These are phyloP conservation scores for Houttuynia cordata DNA, from an alignment of 164 flowering plant genomes.

Conservation along the genomic window DNA sequence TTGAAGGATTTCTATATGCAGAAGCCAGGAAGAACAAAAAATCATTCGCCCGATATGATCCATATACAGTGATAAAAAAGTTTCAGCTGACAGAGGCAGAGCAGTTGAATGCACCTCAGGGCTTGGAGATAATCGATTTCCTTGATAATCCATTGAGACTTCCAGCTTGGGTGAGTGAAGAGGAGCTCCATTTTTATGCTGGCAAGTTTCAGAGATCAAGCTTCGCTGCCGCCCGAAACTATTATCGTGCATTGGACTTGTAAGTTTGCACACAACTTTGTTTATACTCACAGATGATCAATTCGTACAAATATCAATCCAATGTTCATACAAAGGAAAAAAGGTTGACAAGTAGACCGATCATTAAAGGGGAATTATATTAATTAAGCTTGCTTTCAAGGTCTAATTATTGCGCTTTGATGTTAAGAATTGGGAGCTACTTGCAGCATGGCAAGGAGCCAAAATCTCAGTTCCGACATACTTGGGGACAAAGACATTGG, in stretches of 20 bases:
- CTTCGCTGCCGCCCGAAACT: constrained; percentile 40
- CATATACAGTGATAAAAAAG: constrained; percentile 36
- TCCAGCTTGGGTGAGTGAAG: constrained; percentile 45
- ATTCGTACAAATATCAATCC: no score
- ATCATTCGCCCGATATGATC: constrained; percentile 35
- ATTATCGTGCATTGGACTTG: constrained; percentile 47
- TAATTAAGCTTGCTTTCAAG: no score
- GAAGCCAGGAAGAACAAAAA: constrained; percentile 47
- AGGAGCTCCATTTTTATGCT: constrained; percentile 31
- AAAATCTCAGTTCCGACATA: constrained; percentile 31
- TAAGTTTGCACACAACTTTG: constrained; percentile 10
- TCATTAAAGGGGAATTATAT: no score
- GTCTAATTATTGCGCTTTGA: background rate
- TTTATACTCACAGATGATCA: background rate
- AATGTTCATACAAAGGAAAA: no score
- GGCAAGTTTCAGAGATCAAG: constrained; percentile 39
- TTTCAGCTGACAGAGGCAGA: constrained; percentile 17
- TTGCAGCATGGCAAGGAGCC: constrained; percentile 37
- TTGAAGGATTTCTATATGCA: background rate
- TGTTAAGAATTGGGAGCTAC: constrained; percentile 38
- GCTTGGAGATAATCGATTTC: constrained; percentile 35
- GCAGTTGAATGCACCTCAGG: constrained; percentile 37
- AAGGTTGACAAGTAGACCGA: no score
- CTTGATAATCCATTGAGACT: constrained; percentile 23
- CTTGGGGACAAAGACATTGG: constrained; percentile 30